Base-by-base conservation (phyloP, 2,329 filamentous ascomycete genomes). In the Fusarium sp. region DNA sequence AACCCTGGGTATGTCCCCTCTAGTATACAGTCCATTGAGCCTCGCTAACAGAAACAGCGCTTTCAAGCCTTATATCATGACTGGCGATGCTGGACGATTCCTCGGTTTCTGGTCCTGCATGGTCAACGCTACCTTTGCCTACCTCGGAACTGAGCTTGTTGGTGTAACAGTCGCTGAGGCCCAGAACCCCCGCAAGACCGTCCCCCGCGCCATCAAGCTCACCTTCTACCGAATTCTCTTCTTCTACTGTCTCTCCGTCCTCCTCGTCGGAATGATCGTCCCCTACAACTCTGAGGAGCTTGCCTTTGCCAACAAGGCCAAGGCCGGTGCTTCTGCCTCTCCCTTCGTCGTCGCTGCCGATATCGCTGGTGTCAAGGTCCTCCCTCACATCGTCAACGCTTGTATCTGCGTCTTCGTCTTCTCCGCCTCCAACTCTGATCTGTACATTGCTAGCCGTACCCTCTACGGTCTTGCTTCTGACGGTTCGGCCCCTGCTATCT, bases 171-270 rank as follows among this genome's bases (percentile, higher is more conserved):
- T 94, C 39, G 93, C 91, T 60, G 92, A 95, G 82, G 92, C 93
- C 1, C 91, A 94, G 83, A 95, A 95, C 83, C 93, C 93, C 2
- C 90, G 93, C 79, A 90, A 89, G 81, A 93, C 91, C 22, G 91
- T 96, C 70, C 93, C 93, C 12, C 89, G 91, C 68, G 93, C 93
- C 60, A 95, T 95, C 85, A 92, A 91, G 80, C 87, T 94, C 56
- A 95, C 93, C 75, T 95, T 95, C 83, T 95, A 89, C 85, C 93
- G 93, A 66, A 95, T 96, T 80, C 83, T 94, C 74, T 85, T 95
- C 84, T 96, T 96, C 86, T 96, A 96, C 85, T 87, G 91, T 77
- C 82, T 94, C 66, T 91, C 89, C 28, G 92, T 95, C 41, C 87
- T 96, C 59, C 87, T 95, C 58, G 85, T 96, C 62, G 93, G 93